Conservation (phyloP, 345 rosid species). For the Eucalyptus cloeziana region DNA sequence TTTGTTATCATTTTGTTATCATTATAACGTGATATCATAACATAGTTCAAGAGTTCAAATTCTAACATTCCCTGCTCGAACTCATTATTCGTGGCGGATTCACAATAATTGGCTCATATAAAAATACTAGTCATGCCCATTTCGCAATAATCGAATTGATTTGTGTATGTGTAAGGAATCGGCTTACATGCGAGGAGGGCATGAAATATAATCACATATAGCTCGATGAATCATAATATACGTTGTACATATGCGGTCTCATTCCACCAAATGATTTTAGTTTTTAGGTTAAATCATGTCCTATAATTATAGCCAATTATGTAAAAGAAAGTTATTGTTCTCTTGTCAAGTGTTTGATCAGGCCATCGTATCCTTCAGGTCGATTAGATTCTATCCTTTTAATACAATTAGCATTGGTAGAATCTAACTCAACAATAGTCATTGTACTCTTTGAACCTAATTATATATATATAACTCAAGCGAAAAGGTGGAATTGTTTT, state of each 20-base stretch:
- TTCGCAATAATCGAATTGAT: neutral
- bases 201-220: neutral
- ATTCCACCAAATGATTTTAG: neutral
- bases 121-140: neutral
- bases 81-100: neutral
- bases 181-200: rapidly evolving
- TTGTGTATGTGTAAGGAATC: neutral
- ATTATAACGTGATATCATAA: neutral
- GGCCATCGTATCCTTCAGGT: neutral
- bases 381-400: neutral
- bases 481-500: neutral
- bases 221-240: neutral
- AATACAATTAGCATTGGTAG: neutral
- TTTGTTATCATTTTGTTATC: neutral
- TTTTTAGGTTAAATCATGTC: neutral
- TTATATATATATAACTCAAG: no score
- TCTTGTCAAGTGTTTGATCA: neutral
- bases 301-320: neutral
- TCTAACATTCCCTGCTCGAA: neutral
- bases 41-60: neutral
- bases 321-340: neutral
- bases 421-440: neutral
- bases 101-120: neutral
- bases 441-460: neutral
- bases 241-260: neutral